These are phyloP conservation scores for Saksenaea oblongispora DNA, from an alignment of 371 early-diverging fungal genomes.

Conservation along the genomic window DNA sequence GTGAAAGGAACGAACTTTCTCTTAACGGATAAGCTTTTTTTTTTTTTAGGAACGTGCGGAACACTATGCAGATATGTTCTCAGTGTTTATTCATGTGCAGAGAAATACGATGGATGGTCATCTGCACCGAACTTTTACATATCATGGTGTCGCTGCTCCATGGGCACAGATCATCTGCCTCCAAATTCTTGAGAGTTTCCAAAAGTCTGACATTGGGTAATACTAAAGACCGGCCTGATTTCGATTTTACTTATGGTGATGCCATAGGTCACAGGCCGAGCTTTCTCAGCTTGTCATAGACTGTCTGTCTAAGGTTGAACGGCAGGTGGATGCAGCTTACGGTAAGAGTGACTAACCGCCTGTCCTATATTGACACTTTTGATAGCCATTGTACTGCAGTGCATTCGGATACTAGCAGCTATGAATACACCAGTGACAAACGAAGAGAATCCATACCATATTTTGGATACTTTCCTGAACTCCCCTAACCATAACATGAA, in stretches of 20 bases:
- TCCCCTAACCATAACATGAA: slow-evolving; percentile 46
- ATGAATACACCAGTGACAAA: slow-evolving; percentile 24
- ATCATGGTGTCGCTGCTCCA: slow-evolving; percentile 58
- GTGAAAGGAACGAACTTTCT: not conserved
- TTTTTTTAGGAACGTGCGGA: slow-evolving; percentile 25
- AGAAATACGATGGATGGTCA: slow-evolving; percentile 41
- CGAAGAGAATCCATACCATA: slow-evolving; percentile 24
- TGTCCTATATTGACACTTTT: not conserved
- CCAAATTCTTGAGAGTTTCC: slow-evolving; percentile 29
- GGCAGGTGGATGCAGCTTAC: slow-evolving; percentile 52
- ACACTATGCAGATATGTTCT: slow-evolving; percentile 32
- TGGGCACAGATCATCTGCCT: slow-evolving; percentile 54
- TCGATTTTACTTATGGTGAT: not conserved
- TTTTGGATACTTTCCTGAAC: slow-evolving; percentile 29
- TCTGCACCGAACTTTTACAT: slow-evolving; percentile 38
- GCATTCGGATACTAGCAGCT: slow-evolving; percentile 28
- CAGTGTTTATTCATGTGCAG: slow-evolving; percentile 34
- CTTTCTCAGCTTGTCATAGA: slow-evolving; percentile 25
- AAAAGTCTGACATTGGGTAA: slow-evolving; percentile 38
- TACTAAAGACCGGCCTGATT: not conserved
- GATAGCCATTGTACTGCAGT: slow-evolving; percentile 47
- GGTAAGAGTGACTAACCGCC: slow-evolving; percentile 25
- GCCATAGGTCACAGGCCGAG: slow-evolving; percentile 30
- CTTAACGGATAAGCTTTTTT: not conserved
- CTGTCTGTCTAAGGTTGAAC: slow-evolving; percentile 31